Base-by-base conservation (phyloP, 225 moss, liverwort and hornwort genomes). In the Sphagnum tenellum region DNA sequence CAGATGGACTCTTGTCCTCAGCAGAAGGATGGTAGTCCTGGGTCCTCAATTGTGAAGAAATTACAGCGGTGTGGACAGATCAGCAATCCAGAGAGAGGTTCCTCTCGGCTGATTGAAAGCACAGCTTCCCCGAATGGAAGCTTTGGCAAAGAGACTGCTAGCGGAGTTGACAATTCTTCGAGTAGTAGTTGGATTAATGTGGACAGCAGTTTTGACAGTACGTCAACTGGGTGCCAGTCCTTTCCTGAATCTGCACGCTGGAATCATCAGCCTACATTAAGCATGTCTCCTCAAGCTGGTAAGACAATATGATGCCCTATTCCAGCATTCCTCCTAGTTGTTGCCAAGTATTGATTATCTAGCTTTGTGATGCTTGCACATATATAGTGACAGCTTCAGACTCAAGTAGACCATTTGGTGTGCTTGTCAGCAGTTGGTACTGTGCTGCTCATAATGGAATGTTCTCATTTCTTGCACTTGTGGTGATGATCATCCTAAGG, bases 21-120 rank as follows among this genome's bases (percentile, higher is more conserved):
- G 52, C 52, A 52, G 52, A 52, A 52, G 60, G 84, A 85, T 73
- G 76, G 78, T 5, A 78, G 81, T 67, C 84, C 78, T 4, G 81
- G 81, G 7, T 85, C 78, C 63, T 72, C 76, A 50, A 78, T 71
- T 51, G 64, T 78, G 67, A 81, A 78, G 62, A 85, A 78, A 64
- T 67, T 81, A 48, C 81, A 85, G 69, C 69, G 81, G 67, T 81
- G 81, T 54, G 73, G 78, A 65, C 73, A 80, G 54, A 85, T 81
- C 67, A 73, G 65, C n/a, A 78, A 81, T 9, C 69, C 44, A 12
- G 67, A 60, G 14, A 68, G 59, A 72, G 29, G 29, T 29, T 29
- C 29, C 29, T 29, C 29, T 29, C 29, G 29, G 29, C 29, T 29
- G 29, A 29, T 78, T 65, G 78, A 85, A 76, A 73, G 76, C 9